These are phyloP conservation scores for Ceratocystis harringtonii DNA, from an alignment of 2,329 filamentous ascomycete genomes.

Conservation along the genomic window DNA sequence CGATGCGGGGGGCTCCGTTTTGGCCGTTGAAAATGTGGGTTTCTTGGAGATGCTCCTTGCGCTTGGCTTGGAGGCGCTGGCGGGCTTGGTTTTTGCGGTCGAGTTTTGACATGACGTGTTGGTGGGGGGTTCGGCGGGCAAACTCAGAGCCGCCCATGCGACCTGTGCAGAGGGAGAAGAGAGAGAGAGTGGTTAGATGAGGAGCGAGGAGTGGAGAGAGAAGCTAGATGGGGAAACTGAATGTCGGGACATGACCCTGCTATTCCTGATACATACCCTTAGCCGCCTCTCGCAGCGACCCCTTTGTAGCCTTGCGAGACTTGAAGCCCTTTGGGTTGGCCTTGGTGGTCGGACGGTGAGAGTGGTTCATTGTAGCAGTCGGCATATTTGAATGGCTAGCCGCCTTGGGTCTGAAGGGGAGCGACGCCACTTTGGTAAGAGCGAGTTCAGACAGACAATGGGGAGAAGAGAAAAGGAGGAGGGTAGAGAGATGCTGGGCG, in stretches of 20 bases:
- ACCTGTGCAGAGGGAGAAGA: slow-evolving; percentile 34
- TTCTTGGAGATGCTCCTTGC: slow-evolving; percentile 66
- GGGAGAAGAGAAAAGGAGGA: neutral
- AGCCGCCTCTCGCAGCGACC: slow-evolving; percentile 63
- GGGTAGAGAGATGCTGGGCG: neutral
- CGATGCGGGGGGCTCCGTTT: slow-evolving; percentile 73
- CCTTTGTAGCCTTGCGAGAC: slow-evolving; percentile 77
- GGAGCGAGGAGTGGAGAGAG: neutral
- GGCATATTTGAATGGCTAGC: slow-evolving; percentile 56
- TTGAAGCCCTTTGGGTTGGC: slow-evolving; percentile 80
- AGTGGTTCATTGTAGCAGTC: slow-evolving; percentile 52
- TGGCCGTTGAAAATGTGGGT: slow-evolving; percentile 71
- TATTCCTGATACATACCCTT: slow-evolving; percentile 46
- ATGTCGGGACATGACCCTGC: slow-evolving; percentile 16
- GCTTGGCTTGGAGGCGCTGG: slow-evolving; percentile 72
- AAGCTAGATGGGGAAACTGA: neutral
- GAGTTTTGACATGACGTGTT: slow-evolving; percentile 95
- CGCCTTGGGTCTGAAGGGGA: slow-evolving; percentile 81
- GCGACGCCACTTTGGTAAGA: slow-evolving; percentile 43
- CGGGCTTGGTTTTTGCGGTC: slow-evolving; percentile 89
- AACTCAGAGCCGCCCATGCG: slow-evolving; percentile 57
- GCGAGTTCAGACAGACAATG: neutral
- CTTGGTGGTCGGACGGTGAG: slow-evolving; percentile 89
- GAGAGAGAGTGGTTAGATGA: neutral
- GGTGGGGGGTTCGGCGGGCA: slow-evolving; percentile 74